Conservation (phyloP, 495 filamentous ascomycete species). For the Neurospora sp. region DNA sequence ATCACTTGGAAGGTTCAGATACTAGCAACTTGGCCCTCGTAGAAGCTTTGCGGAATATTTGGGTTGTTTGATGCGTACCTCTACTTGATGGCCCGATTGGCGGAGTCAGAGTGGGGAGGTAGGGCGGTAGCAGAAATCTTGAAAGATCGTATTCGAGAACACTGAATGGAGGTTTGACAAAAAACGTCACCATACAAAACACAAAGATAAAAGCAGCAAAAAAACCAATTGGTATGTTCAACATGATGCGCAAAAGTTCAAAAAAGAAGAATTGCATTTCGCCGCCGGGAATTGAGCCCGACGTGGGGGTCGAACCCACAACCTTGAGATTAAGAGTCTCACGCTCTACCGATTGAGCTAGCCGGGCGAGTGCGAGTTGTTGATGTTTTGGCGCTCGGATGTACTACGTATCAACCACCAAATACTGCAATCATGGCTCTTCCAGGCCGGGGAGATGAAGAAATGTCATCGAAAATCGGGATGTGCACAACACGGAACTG, state of each 20-base stretch:
- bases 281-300: background rate
- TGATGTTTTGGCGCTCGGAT: background rate
- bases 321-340: slow-evolving; percentile 68
- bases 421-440: background rate
- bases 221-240: background rate
- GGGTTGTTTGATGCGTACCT: background rate
- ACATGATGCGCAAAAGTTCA: background rate
- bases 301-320: slow-evolving; percentile 48
- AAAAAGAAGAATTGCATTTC: background rate
- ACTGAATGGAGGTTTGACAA: no score
- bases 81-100: background rate
- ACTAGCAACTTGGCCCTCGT: background rate
- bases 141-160: background rate
- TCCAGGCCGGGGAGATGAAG: background rate
- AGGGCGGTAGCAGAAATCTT: background rate
- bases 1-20: background rate
- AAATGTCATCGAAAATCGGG: background rate
- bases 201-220: background rate
- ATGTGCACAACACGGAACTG: background rate
- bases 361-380: slow-evolving; percentile 15
- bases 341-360: slow-evolving; percentile 70
- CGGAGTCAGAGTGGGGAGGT: background rate
- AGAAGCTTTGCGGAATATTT: background rate
- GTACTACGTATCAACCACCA: background rate
- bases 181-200: background rate